Evolutionary conservation across 768 basidiomycete species (phyloP), one percentile per base, ranked within the genome.

Genomic region (Tulasnella sp.): DNA sequence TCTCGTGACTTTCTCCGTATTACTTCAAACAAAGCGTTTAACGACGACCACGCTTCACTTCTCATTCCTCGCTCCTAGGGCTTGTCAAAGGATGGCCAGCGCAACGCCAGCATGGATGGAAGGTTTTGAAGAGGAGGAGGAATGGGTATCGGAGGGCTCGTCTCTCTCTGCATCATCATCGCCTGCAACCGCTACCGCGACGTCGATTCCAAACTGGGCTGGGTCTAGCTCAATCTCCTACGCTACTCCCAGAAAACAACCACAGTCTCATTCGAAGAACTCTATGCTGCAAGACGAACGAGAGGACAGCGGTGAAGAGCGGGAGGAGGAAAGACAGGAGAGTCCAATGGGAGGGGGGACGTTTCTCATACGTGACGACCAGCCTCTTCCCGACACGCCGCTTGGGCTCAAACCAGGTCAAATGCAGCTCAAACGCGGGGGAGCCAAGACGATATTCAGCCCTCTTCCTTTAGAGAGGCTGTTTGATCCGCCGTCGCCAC

Each of bases 401-500:
- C 83, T 80, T 66, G 85, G 85, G 9, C 84, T 85, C 8, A 82
- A 80, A 22, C 73, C 73, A 44, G 81, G 81, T 61, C 57, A 59
- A 50, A 7, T 17, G 34, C 27, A 22, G 19, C 46, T 31, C 9
- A 72, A 74, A n/a, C 49, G 31, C 42, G 48, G 61, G 7, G 56
- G 19, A n/a, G 12, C 83, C 48, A 90, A 86, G 71, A 82, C 87
- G 70, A 81, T 97, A 68, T 97, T 97, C 73, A 89, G 84, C 57
- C 90, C 91, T 0, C 69, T 92, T 55, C 83, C 85, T 24, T 75
- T 96, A 8, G 92, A 96, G 71, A 79, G 78, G 57, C 91, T 96
- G 88, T 96, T 94, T 64, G 87, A 93, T 62, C 92, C 92, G 7
- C 92, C 92, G 1, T 88, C 90, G 5, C 89, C 89, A 3, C 87